These are phyloP conservation scores for Ormosia emarginata DNA, from an alignment of 306 rosid species.

Conservation along the genomic window DNA sequence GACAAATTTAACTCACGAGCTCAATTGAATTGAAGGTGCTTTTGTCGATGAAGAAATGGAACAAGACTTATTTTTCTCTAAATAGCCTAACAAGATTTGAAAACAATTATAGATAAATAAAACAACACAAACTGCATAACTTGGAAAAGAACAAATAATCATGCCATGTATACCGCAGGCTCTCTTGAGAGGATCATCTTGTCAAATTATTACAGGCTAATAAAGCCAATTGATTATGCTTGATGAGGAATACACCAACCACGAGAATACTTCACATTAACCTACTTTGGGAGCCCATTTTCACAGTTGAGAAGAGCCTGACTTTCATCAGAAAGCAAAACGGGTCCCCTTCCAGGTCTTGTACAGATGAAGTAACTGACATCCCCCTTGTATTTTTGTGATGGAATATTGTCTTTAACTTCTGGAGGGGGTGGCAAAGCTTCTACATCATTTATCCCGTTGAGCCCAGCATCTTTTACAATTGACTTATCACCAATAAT, in stretches of 20 bases:
- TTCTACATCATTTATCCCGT: slow-evolving; percentile 50
- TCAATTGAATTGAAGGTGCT: slow-evolving; percentile 8
- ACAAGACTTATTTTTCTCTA: slow-evolving; percentile 19
- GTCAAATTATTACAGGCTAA: slow-evolving; percentile 31
- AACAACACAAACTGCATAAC: slow-evolving; percentile 34
- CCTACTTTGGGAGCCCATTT: slow-evolving; percentile 79
- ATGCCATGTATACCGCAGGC: slow-evolving; percentile 17
- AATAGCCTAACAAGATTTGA: slow-evolving; percentile 14
- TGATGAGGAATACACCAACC: slow-evolving; percentile 24
- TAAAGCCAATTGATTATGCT: slow-evolving; percentile 5
- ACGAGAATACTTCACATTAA: neutral
- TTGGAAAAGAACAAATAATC: slow-evolving; percentile 24
- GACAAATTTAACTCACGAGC: neutral
- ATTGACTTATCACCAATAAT: slow-evolving; percentile 82
- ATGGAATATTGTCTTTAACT: slow-evolving; percentile 59
- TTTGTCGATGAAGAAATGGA: slow-evolving; percentile 12
- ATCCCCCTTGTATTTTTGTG: slow-evolving; percentile 74
- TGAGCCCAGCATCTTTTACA: slow-evolving; percentile 77
- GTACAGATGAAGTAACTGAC: slow-evolving; percentile 96
- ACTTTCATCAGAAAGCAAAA: too few species aligned
- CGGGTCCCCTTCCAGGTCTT: slow-evolving; percentile 88
- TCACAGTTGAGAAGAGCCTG: slow-evolving; percentile 71
- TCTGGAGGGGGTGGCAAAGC: slow-evolving; percentile 78
- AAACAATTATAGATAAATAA: slow-evolving; percentile 27
- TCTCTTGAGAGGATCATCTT: slow-evolving; percentile 30